Conservation (phyloP, 768 basidiomycete species). For the Mycena latifolia region DNA sequence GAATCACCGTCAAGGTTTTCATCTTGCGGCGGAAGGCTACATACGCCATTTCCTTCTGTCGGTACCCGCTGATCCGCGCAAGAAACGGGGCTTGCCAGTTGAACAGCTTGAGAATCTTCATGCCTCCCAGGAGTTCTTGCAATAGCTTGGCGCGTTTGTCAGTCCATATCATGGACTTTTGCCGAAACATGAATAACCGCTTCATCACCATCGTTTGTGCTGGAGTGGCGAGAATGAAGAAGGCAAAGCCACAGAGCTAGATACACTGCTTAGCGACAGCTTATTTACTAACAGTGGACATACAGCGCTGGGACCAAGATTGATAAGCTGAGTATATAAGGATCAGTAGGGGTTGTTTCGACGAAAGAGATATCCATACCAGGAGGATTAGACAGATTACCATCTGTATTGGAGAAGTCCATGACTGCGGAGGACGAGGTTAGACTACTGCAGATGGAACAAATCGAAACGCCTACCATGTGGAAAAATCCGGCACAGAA, state of each 20-base stretch:
- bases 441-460: slow-evolving; percentile 3
- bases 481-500: slow-evolving; percentile 88
- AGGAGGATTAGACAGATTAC: slow-evolving; percentile 82
- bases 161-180: slow-evolving; percentile 88
- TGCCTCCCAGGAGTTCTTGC: slow-evolving; percentile 90
- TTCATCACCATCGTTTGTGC: slow-evolving; percentile 82
- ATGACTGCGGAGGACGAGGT: slow-evolving; percentile 52
- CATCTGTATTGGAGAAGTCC: slow-evolving; percentile 84
- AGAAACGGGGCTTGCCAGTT: slow-evolving; percentile 91
- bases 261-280: background rate
- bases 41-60: slow-evolving; percentile 78
- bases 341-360: background rate
- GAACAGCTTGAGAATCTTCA: slow-evolving; percentile 95
- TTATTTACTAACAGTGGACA: background rate
- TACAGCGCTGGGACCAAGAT: slow-evolving; percentile 73
- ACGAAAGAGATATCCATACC: background rate
- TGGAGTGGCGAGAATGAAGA: slow-evolving; percentile 80
- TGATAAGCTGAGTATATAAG: slow-evolving; percentile 53
- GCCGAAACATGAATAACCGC: slow-evolving; percentile 73
- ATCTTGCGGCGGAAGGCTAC: slow-evolving; percentile 29
- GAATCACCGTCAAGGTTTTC: slow-evolving; percentile 9
- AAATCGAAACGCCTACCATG: slow-evolving; percentile 54
- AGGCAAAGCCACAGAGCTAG: slow-evolving; percentile 61
- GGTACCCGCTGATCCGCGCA: slow-evolving; percentile 74
- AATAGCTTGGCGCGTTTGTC: slow-evolving; percentile 91